Conservation (phyloP, 306 rosid genomes). For the Dalbergia cultrata region DNA sequence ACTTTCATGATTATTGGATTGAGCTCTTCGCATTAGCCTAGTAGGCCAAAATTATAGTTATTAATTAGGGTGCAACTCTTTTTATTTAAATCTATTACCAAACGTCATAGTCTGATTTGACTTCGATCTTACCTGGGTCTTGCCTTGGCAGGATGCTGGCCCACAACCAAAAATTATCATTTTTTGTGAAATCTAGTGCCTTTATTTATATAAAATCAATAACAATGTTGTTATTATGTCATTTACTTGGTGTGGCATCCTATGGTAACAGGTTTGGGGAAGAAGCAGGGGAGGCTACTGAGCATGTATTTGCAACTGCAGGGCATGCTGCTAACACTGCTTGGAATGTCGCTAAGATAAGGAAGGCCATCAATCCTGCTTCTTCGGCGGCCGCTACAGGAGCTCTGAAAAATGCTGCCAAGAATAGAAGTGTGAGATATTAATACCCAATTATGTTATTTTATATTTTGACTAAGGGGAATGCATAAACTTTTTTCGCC, state of each 20-base stretch:
- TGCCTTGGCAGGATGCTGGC: too few species aligned
- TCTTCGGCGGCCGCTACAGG: constrained; percentile 63
- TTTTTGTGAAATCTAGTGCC: too few species aligned
- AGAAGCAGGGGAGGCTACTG: constrained; percentile 87
- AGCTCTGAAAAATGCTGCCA: constrained; percentile 65
- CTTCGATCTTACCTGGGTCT: too few species aligned
- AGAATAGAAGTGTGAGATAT: constrained; percentile 15
- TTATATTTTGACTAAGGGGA: constrained; percentile 3
- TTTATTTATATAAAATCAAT: too few species aligned
- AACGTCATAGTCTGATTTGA: too few species aligned
- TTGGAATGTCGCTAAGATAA: constrained; percentile 83
- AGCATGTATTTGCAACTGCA: constrained; percentile 76
- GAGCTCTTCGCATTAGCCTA: too few species aligned
- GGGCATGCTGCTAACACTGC: constrained; percentile 82
- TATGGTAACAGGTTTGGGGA: constrained; percentile 72
- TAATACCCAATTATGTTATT: constrained; percentile 30
- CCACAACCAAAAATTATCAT: too few species aligned
- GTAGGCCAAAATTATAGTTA: too few species aligned
- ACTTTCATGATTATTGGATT: not conserved
- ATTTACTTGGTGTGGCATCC: too few species aligned
- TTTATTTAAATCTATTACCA: too few species aligned
- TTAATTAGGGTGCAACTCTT: too few species aligned
- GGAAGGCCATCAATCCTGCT: constrained; percentile 88
- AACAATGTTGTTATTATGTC: too few species aligned
- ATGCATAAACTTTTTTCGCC: not conserved